Conservation (phyloP, 306 rosid genomes). For the Medicago lupulina region DNA sequence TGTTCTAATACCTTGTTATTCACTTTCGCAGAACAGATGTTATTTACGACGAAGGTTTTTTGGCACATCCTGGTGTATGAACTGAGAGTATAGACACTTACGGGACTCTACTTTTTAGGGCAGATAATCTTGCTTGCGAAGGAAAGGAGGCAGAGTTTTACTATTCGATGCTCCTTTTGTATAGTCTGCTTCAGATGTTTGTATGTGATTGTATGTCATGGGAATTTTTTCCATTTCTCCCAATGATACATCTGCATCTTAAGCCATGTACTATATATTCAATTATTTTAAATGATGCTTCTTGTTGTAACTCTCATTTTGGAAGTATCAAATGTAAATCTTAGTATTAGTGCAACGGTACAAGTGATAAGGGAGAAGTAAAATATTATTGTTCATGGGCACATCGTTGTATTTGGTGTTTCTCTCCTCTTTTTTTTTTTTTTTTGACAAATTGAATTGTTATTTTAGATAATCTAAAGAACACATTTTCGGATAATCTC, state of each 20-base stretch:
- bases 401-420: background rate
- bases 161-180: slow-evolving; percentile 29
- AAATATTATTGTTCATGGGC: slow-evolving; percentile 21
- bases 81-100: slow-evolving; percentile 11
- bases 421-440: too few species aligned
- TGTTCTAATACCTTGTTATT: slow-evolving; percentile 13
- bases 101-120: slow-evolving; percentile 30
- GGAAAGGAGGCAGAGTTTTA: slow-evolving; percentile 28
- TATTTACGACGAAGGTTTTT: slow-evolving; percentile 30
- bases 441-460: background rate
- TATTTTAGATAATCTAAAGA: background rate
- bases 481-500: background rate
- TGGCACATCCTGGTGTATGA: slow-evolving; percentile 22
- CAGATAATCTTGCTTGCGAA: slow-evolving; percentile 13
- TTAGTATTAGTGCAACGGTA: background rate
- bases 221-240: slow-evolving; percentile 43
- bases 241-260: slow-evolving; percentile 15
- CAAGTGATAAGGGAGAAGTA: background rate
- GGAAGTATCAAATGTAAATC: slow-evolving; percentile 36
- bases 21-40: slow-evolving; percentile 35
- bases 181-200: slow-evolving; percentile 33
- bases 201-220: slow-evolving; percentile 31
- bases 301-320: slow-evolving; percentile 24
- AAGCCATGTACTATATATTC: background rate
- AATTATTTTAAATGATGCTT: slow-evolving; percentile 21